Evolutionary conservation across 495 filamentous ascomycete species (phyloP), one percentile per base, ranked within the genome.

Genomic region (Neurospora terricola): DNA sequence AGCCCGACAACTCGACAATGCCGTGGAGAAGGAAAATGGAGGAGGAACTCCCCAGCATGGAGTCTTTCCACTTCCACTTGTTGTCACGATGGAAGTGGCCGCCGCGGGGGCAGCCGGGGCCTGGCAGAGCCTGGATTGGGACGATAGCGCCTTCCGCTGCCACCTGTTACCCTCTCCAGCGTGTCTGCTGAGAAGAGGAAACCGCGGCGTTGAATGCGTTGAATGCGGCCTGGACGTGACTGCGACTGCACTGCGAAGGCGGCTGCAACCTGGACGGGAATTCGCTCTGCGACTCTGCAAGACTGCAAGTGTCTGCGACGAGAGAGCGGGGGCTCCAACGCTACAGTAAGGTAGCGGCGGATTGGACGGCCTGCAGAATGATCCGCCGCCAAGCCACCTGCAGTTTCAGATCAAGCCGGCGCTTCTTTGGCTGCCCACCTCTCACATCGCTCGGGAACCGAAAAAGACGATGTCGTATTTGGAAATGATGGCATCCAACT

Each of bases 341-440:
- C 72, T 39, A n/a, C n/a, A n/a, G n/a, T n/a, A n/a, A n/a, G n/a
- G n/a, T n/a, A 70, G 71, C 7, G 73, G 78, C 71, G 71, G 76
- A 75, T 75, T 76, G 75, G 76, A 38, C 72, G 69, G 75, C 70
- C 77, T 69, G 38, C 27, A 66, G 70, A 62, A 69, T n/a, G 16
- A 70, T 68, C 38, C 73, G 42, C 70, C 37, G n/a, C n/a, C n/a
- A n/a, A n/a, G n/a, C n/a, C n/a, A n/a, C n/a, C n/a, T n/a, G n/a
- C n/a, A n/a, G n/a, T n/a, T n/a, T n/a, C n/a, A n/a, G n/a, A n/a
- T n/a, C n/a, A n/a, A n/a, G n/a, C n/a, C n/a, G n/a, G 78, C 78
- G 79, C 79, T 79, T 79, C 73, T 76, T 73, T 74, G 77, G 69
- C 21, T 30, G 9, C 45, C 54, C 54, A 66, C 54, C 54, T 62